A percentile compares a stretch with the other conserved stretches of the same genome.
Conservation (phyloP, 352 stramenopile genomes). For the Aphanomyces invadans region DNA sequence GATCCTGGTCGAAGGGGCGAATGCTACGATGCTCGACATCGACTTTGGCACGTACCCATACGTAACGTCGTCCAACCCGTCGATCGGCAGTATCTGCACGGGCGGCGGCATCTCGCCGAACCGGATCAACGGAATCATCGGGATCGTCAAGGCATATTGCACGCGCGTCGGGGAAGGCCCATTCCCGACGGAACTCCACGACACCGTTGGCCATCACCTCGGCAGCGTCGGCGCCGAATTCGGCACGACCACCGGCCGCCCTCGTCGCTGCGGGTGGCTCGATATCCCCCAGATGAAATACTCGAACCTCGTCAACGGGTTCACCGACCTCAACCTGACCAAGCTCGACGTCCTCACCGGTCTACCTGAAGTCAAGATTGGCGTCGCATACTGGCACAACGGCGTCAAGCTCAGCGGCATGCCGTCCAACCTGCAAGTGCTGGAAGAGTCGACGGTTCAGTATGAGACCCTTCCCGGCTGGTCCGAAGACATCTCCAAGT, state of each 20-base stretch:
- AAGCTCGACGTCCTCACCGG: conserved; percentile 99
- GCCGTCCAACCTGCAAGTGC: conserved; percentile 90
- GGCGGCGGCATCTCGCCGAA: conserved; percentile 92
- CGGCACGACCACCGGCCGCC: conserved; percentile 96
- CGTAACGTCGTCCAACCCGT: conserved; percentile 98
- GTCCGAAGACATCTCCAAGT: conserved; percentile 95
- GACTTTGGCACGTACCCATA: conserved; percentile 99
- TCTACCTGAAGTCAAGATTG: conserved; percentile 93
- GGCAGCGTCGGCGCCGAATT: conserved; percentile 92
- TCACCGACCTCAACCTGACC: conserved; percentile 97
- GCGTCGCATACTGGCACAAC: conserved; percentile 92
- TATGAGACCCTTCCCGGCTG: conserved; percentile 93
- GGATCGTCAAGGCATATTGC: conserved; percentile 99
- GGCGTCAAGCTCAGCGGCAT: conserved; percentile 92
- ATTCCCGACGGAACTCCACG: conserved; percentile 97
- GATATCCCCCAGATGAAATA: conserved; percentile 95
- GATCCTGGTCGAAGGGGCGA: conserved; percentile 98
- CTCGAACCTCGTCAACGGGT: conserved; percentile 91
- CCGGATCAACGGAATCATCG: conserved; percentile 90
- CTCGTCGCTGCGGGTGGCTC: conserved; percentile 97
- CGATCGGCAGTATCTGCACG: conserved; percentile 95
- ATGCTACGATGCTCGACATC: conserved; percentile 99
- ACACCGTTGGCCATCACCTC: conserved; percentile 88
- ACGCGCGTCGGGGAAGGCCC: conserved; percentile 98
- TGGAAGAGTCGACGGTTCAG: conserved; percentile 91